Evolutionary conservation across 2,329 filamentous ascomycete species (phyloP), one percentile per base, ranked within the genome.

Genomic region (Penicillium concentricum): DNA sequence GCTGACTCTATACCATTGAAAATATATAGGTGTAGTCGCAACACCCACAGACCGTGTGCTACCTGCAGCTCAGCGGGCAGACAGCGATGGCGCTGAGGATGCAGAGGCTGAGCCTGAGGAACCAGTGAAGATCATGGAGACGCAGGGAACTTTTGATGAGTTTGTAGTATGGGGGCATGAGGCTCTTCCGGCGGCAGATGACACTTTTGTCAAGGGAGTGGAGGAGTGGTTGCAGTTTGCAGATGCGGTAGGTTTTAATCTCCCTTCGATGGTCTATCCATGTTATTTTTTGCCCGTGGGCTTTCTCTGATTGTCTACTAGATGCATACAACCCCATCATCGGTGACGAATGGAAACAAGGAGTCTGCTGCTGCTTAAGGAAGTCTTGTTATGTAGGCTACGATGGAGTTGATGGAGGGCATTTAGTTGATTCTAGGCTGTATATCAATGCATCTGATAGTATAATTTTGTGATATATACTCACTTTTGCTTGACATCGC

Each of bases 151-250:
- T 16, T 97, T 97, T 69, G 85, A 91, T 7, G 81, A 89, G 53
- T 72, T 96, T 49, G 76, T 91, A 3, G 81, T 96, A n/a, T 97
- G 92, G 92, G 87, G 84, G 0, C 92, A 96, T 72, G 92, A 94
- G 63, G 74, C 77, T 1, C 66, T 84, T 48, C 86, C 86, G 6
- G 85, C 88, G 58, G 79, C 80, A 0, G 79, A 79, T 28, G 91
- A 96, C 74, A 79, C 83, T 1, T 94, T 91, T 70, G 79, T 90
- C 5, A 87, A 88, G 70, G 86, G 88, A 0, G 77, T 96, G 42
- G 83, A 87, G 63, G 92, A 96, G 73, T 96, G 92, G 91, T 79
- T 95, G 56, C 79, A 80, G 12, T 84, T 92, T 71, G 84, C 91
- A 12, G 84, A 87, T 62, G 81, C 83, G 71, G 88, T 91, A 73